A percentile compares a stretch with the other conserved stretches of the same genome.
Evolutionary conservation across 805 yeast genomes (phyloP).

Genomic region (Nakazawaea pomicola): DNA sequence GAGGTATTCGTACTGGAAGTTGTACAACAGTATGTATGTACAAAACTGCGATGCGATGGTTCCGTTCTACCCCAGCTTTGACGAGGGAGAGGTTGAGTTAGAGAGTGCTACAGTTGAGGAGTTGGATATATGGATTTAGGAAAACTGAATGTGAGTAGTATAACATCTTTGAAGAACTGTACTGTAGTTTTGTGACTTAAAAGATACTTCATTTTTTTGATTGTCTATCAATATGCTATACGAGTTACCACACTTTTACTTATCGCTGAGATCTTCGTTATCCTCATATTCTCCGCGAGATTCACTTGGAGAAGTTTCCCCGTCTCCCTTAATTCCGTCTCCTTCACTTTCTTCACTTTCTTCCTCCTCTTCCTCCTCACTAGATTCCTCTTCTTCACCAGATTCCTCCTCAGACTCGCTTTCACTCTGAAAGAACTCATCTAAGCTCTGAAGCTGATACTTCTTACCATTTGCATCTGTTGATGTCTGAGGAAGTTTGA

Average conservation of each 20-base stretch:
- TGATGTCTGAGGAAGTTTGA: conserved; percentile 16
- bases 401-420: conserved; percentile 24
- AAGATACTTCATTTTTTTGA: neutral
- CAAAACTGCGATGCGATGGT: conserved; percentile 71
- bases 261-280: neutral
- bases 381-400: conserved; percentile 25
- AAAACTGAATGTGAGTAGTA: too few relatives aligned
- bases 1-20: conserved; percentile 77
- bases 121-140: conserved; percentile 36
- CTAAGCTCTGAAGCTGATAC: conserved; percentile 71
- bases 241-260: too few relatives aligned
- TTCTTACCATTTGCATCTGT: conserved; percentile 26
- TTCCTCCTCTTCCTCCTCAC: conserved; percentile 26
- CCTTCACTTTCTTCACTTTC: conserved; percentile 26
- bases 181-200: neutral
- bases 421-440: conserved; percentile 69
- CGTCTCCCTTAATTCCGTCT: conserved; percentile 12
- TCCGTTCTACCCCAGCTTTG: conserved; percentile 73
- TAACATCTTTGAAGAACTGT: too few relatives aligned
- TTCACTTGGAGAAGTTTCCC: too few relatives aligned
- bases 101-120: conserved; percentile 30
- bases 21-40: conserved; percentile 73
- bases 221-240: too few relatives aligned
- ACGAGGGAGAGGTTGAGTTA: conserved; percentile 20
- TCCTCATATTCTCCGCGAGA: neutral